Evolutionary conservation across 305 asterid species (phyloP).

Genomic region (Solanum hybrid): DNA sequence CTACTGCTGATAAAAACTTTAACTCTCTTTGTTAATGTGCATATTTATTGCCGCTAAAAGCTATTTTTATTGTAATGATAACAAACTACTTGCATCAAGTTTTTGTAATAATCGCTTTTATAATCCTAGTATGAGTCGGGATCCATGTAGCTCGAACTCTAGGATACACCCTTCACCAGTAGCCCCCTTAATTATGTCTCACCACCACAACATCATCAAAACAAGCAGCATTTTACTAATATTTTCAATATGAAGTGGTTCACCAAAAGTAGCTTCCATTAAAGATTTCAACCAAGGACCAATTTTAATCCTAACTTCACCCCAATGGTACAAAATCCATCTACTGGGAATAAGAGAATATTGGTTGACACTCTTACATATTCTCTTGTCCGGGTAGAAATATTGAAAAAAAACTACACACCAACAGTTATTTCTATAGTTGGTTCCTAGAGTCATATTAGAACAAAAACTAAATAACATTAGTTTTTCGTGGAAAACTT

Average conservation of each 20-base stretch:
- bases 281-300: conserved; percentile 38
- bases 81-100: no score
- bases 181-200: conserved; percentile 69
- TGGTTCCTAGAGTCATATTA: background rate
- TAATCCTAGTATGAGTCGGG: no score
- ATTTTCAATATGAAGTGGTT: conserved; percentile 19
- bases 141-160: no score
- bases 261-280: conserved; percentile 41
- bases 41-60: no score
- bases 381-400: background rate
- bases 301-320: conserved; percentile 41
- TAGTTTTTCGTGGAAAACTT: background rate
- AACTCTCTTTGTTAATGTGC: background rate
- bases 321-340: conserved; percentile 65
- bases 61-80: no score
- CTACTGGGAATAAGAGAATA: conserved; percentile 21
- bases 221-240: conserved; percentile 14
- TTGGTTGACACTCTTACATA: background rate
- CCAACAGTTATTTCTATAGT: background rate
- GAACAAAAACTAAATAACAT: background rate
- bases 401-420: background rate
- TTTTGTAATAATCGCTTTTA: no score
- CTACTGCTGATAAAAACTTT: background rate
- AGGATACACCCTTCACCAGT: no score
- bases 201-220: conserved; percentile 56